phyloP scores from a whole-genome alignment of 1,284 basidiomycete genomes.

The Marasmius tenuissimus region DNA sequence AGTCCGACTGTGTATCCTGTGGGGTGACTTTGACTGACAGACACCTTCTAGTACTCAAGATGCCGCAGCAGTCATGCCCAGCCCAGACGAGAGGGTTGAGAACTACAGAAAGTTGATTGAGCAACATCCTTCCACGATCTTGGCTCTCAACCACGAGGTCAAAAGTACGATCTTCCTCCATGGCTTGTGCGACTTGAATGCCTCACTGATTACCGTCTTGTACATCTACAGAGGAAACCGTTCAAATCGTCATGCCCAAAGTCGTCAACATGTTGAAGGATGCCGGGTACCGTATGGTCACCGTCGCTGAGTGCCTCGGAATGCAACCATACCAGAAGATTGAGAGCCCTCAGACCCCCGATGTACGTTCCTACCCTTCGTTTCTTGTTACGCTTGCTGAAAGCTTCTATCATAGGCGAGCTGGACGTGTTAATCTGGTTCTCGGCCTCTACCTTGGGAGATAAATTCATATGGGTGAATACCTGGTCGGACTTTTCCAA shows the following conservation, averaged over 20 bases:
- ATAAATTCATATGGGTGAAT: too few species aligned
- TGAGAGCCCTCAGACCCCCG: background rate
- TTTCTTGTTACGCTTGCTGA: background rate
- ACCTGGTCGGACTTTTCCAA: too few species aligned
- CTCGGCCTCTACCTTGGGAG: too few species aligned
- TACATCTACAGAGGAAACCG: background rate
- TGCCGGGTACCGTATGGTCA: background rate
- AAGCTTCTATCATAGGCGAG: background rate
- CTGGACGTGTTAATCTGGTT: background rate
- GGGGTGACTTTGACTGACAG: background rate
- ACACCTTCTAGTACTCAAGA: background rate
- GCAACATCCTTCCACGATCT: background rate
- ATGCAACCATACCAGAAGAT: background rate
- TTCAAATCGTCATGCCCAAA: background rate
- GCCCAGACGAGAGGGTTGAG: background rate
- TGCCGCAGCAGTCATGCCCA: background rate
- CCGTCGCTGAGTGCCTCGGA: background rate
- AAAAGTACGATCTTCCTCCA: background rate
- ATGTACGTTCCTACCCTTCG: background rate
- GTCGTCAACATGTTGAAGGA: background rate
- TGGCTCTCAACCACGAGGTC: constrained; percentile 4
- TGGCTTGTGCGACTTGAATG: background rate
- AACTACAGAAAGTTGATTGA: background rate
- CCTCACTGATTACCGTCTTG: background rate
- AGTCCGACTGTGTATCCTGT: background rate